These are phyloP conservation scores for Colletotrichum karsti DNA, from an alignment of 2,329 filamentous ascomycete genomes.

Conservation along the genomic window DNA sequence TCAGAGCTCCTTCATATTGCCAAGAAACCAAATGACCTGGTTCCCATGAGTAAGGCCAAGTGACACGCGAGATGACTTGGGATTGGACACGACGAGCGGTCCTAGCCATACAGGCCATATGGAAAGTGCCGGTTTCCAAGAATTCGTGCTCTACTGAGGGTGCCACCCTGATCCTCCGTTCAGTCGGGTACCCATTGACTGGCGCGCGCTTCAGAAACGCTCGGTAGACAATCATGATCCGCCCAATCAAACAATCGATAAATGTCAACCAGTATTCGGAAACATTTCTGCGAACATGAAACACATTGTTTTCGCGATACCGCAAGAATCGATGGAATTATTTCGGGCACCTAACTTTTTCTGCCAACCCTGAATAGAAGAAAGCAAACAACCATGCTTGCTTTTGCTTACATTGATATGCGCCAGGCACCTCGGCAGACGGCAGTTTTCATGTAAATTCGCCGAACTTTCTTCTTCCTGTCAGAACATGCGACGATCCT, in stretches of 20 bases:
- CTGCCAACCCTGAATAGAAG: no score
- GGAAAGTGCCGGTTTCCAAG: neutral
- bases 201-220: slow-evolving; percentile 26
- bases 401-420: neutral
- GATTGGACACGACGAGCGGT: neutral
- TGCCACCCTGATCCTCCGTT: neutral
- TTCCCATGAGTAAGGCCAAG: slow-evolving; percentile 9
- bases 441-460: slow-evolving; percentile 6
- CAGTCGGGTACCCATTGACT: neutral
- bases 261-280: neutral
- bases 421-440: slow-evolving; percentile 2
- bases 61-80: neutral
- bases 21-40: slow-evolving; percentile 2
- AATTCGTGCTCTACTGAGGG: neutral
- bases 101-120: neutral
- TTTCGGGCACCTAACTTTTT: neutral
- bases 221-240: neutral
- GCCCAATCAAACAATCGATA: slow-evolving; percentile 1
- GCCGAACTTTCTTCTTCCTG: slow-evolving; percentile 16
- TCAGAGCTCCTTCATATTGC: neutral
- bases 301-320: slow-evolving; percentile 3
- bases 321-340: neutral
- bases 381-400: neutral
- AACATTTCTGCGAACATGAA: neutral
- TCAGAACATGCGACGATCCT: slow-evolving; percentile 6